phyloP scores from a whole-genome alignment of 2,329 filamentous ascomycete species.

The Microascus cirrosus region DNA sequence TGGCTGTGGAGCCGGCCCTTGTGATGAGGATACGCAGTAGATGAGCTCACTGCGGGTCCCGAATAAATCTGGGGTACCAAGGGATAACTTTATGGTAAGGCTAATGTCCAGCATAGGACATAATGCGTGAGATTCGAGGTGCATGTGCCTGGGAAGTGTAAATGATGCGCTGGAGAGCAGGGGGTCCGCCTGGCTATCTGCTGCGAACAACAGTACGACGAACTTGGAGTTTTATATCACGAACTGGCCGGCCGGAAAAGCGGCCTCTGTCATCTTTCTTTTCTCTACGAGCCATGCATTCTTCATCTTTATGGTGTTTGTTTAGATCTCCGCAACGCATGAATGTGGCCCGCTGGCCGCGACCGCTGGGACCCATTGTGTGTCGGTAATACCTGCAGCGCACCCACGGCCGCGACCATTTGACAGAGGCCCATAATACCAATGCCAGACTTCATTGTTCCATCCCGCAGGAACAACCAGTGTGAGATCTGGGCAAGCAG shows the following conservation, averaged over 20 bases:
- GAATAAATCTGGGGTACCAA: background rate
- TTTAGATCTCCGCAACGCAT: background rate
- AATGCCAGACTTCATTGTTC: too few species aligned
- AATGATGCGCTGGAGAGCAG: background rate
- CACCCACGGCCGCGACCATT: background rate
- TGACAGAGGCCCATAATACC: too few species aligned
- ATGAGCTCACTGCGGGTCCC: background rate
- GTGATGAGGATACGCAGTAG: background rate
- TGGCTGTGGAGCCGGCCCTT: background rate
- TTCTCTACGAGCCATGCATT: background rate
- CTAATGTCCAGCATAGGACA: background rate
- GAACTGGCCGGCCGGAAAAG: background rate
- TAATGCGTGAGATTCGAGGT: background rate
- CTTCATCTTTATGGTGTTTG: background rate
- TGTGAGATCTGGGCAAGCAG: too few species aligned
- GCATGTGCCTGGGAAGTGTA: background rate
- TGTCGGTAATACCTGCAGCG: background rate
- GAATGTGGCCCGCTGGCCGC: background rate
- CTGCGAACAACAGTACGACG: background rate
- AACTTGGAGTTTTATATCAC: background rate
- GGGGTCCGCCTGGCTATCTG: background rate
- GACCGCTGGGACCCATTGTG: background rate
- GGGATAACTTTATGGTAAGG: background rate
- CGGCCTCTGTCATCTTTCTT: background rate
- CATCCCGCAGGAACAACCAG: too few species aligned